Base-by-base conservation (phyloP, 164 flowering plant genomes). In the Litsea cubeba region DNA sequence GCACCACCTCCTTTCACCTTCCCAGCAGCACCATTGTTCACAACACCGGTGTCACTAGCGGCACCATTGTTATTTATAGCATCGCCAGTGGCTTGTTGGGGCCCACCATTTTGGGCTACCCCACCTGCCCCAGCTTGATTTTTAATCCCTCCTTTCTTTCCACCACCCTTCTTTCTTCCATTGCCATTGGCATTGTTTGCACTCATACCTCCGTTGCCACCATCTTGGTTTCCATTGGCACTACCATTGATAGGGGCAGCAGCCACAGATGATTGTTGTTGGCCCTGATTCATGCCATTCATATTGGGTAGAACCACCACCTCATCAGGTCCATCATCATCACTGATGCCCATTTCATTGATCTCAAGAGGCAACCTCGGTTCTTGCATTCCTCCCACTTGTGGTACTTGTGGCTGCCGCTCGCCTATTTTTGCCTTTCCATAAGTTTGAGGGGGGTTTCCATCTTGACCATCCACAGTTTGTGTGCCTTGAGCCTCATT, bases 401-500 rank as follows among this genome's bases (percentile, higher is more conserved):
- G 87, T 68, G 84, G 89, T 3, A 80, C 81, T 62, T 84, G 89
- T 12, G 50, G 78, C 54, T 54, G 80, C 0, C 68, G 72, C 2
- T 75, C 1, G 46, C 46, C 46, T 82, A 65, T 85, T 84, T 8
- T 74, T 85, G 57, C 76, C 82, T 58, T 81, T 83, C 22, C 84
- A 85, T n/a, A 86, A 87, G 79, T 86, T 86, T 57, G 82, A 87
- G 22, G 76, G 68, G 22, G 76, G 68, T 30, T 86, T 87, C 75
- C 83, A 75, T 76, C 75, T 85, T 82, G n/a, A 46, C 85, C 90
- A 76, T 80, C 80, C 58, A 87, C 92, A 76, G 85, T 79, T 71
- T 91, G 93, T 83, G 90, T 70, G 78, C 87, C 84, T 78, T 90
- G 89, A 76, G 85, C 75, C 85, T 90, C 94, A n/a, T 87, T 87